A percentile compares a stretch with the other conserved stretches of the same genome.
These are phyloP conservation scores for Candida pini DNA, from an alignment of 805 yeast species.

Conservation along the genomic window DNA sequence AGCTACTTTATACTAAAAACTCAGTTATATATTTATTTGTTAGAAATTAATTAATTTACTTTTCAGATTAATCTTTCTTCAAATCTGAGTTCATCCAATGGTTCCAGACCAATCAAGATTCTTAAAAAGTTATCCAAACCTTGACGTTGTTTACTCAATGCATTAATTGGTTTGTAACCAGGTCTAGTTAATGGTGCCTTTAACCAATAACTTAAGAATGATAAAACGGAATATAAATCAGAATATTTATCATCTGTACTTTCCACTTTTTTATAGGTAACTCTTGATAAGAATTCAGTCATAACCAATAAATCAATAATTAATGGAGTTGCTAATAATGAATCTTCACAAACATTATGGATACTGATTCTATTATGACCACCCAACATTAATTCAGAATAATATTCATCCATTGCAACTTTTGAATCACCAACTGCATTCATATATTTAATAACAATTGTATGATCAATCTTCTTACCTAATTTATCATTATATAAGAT, in stretches of 20 bases:
- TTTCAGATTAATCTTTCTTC: conserved; percentile 72
- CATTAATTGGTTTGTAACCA: conserved; percentile 86
- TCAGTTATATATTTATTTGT: no score
- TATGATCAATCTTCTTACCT: conserved; percentile 82
- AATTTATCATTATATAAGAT: conserved; percentile 75
- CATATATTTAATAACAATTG: conserved; percentile 90
- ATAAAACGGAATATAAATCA: conserved; percentile 75
- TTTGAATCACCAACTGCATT: conserved; percentile 95
- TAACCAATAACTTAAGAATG: conserved; percentile 90
- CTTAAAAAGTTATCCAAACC: conserved; percentile 90
- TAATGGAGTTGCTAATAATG: conserved; percentile 88
- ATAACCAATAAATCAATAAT: conserved; percentile 87
- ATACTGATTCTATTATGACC: conserved; percentile 93
- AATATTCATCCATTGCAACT: conserved; percentile 98
- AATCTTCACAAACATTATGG: conserved; percentile 95
- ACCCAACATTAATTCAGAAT: conserved; percentile 94
- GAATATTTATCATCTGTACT: conserved; percentile 40
- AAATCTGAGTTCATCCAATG: conserved; percentile 86
- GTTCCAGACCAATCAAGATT: conserved; percentile 83
- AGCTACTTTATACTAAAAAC: no score
- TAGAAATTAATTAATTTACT: no score
- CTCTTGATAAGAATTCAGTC: conserved; percentile 86
- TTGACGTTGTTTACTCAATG: conserved; percentile 89
- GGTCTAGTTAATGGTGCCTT: conserved; percentile 94
- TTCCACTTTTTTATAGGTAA: conserved; percentile 60